Conservation (phyloP, 306 rosid species). For the Pterocarpus macrocarpus region DNA sequence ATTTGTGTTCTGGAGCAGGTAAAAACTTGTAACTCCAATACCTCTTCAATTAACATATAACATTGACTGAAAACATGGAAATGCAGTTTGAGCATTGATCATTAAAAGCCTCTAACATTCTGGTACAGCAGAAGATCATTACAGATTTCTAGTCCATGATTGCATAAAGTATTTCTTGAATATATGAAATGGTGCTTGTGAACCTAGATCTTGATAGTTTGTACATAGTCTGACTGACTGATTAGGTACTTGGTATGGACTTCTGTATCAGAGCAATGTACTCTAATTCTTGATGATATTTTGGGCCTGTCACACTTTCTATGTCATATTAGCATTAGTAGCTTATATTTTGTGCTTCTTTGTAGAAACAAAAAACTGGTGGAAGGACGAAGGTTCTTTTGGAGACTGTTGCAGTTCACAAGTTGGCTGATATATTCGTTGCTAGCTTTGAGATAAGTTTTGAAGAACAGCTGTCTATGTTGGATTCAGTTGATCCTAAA, state of each 20-base stretch:
- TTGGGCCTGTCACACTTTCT: slow-evolving; percentile 18
- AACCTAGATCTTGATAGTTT: slow-evolving; percentile 28
- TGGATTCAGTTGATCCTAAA: slow-evolving; percentile 95
- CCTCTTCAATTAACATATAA: slow-evolving; percentile 36
- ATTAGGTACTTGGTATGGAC: slow-evolving; percentile 31
- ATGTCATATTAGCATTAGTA: slow-evolving; percentile 31
- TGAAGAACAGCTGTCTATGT: slow-evolving; percentile 92
- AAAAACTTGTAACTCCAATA: slow-evolving; percentile 38
- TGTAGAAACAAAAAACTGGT: slow-evolving; percentile 93
- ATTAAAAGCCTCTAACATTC: slow-evolving; percentile 11
- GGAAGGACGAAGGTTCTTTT: slow-evolving; percentile 96
- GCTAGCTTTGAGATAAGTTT: slow-evolving; percentile 99
- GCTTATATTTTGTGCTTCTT: slow-evolving; percentile 51
- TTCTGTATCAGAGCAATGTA: slow-evolving; percentile 8
- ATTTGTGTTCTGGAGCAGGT: slow-evolving; percentile 99
- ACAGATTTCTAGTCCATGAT: slow-evolving; percentile 18
- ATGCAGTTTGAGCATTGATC: slow-evolving; percentile 37
- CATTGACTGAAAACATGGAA: slow-evolving; percentile 23
- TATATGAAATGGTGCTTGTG: slow-evolving; percentile 35
- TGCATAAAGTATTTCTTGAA: slow-evolving; percentile 32
- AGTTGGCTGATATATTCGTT: slow-evolving; percentile 97
- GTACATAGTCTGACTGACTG: slow-evolving; percentile 4
- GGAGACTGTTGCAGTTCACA: slow-evolving; percentile 98
- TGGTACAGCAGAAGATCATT: slow-evolving; percentile 17
- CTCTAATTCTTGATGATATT: slow-evolving; percentile 32